Evolutionary conservation across 805 yeast genomes (phyloP).

Genomic region (Candida maesae): DNA sequence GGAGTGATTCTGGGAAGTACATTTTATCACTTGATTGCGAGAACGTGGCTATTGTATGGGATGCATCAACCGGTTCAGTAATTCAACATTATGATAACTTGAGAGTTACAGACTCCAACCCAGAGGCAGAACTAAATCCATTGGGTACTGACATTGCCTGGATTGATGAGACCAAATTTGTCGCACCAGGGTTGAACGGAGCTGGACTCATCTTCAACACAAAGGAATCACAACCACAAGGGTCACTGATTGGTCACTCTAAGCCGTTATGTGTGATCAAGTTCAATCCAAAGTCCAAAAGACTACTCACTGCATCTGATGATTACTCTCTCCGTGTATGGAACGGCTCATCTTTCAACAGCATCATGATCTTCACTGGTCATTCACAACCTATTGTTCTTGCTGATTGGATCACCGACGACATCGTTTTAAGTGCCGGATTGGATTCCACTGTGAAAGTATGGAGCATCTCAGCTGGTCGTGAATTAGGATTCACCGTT

Average conservation of each 20-base stretch:
- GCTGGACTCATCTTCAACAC: constrained; percentile 53
- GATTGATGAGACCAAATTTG: constrained; percentile 67
- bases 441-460: constrained; percentile 67
- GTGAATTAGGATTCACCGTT: constrained; percentile 32
- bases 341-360: constrained; percentile 59
- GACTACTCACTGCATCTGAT: constrained; percentile 73
- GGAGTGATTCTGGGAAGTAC: constrained; percentile 56
- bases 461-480: constrained; percentile 57
- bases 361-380: constrained; percentile 44
- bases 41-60: constrained; percentile 61
- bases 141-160: constrained; percentile 63
- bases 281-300: constrained; percentile 48
- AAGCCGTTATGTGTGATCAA: constrained; percentile 49
- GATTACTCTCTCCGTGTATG: constrained; percentile 72
- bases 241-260: constrained; percentile 61
- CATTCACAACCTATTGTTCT: constrained; percentile 57
- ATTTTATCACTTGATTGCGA: constrained; percentile 58
- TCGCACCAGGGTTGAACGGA: constrained; percentile 59
- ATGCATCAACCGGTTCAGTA: constrained; percentile 48
- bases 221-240: constrained; percentile 43
- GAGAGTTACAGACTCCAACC: constrained; percentile 1
- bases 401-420: constrained; percentile 50
- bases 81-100: constrained; percentile 40
- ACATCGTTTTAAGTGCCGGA: constrained; percentile 49
- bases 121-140: constrained; percentile 5